Evolutionary conservation across 306 rosid species (phyloP), one percentile per base, ranked within the genome.

Genomic region (Fragaria iinumae): DNA sequence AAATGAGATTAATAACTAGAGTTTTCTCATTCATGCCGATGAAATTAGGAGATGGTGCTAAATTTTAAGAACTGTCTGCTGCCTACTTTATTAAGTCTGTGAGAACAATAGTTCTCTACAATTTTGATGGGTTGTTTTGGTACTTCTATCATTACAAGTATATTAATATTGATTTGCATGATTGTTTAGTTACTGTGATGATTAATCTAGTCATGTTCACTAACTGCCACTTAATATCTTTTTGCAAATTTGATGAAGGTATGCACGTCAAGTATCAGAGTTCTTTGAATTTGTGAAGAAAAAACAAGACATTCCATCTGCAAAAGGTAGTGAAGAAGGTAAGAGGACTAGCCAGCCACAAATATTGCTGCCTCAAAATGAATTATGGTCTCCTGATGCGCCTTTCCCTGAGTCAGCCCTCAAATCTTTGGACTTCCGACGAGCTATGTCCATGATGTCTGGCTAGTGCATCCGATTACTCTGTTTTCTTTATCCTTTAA

Each of bases 241-340:
- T 50, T 65, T 71, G 53, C 62, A 34, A 69, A 80, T 72, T 72
- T 75, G 79, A 52, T 81, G 88, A 87, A 94, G 98, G 89, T 92
- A 92, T 85, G 98, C 99, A 2, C 93, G 91, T 44, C 99, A 95
- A 84, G 97, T 95, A 67, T 97, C 97, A 0, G 89, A 90, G 84
- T 95, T 95, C 80, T 95, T 95, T 77, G 97, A 91, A 81, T 95
- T 86, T 79, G 99, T 95, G 62, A 95, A 95, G 92, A 90, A 90
- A 64, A 90, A 83, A 87, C 86, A 88, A 17, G 91, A 81, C 73
- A 85, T 71, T 77, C 56, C 89, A 49, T 72, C 86, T 2, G 50
- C 74, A n/a, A 87, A 88, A 71, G 88, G 75, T 55, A 71, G 73
- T n/a, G 82, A 77, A 84, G 87, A 69, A 80, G 82, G 68, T 36